Conservation (phyloP, 805 yeast genomes). For the Myxozyma neotropica region DNA sequence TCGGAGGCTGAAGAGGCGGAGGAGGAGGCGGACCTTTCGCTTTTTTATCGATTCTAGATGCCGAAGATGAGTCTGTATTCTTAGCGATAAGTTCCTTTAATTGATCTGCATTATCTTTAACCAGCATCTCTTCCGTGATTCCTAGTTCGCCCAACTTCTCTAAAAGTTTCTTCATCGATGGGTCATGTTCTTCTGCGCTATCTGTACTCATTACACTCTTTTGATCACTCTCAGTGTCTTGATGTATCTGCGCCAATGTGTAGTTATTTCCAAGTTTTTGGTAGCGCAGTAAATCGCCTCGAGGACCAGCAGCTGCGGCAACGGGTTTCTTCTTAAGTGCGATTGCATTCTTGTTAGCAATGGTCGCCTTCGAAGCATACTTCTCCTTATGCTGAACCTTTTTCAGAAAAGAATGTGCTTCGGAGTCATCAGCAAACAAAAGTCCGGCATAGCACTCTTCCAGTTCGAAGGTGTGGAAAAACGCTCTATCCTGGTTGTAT, state of each 20-base stretch:
- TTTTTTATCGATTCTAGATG: constrained; percentile 44
- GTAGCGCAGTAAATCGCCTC: constrained; percentile 50
- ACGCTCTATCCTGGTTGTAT: constrained; percentile 91
- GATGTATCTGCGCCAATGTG: constrained; percentile 45
- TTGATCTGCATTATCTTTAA: constrained; percentile 72
- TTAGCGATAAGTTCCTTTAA: constrained; percentile 74
- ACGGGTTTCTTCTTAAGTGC: constrained; percentile 62
- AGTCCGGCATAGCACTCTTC: constrained; percentile 88
- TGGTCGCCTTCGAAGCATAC: constrained; percentile 83
- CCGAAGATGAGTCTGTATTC: constrained; percentile 69
- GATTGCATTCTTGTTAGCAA: constrained; percentile 83
- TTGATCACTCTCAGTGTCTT: constrained; percentile 21
- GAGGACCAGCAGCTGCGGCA: constrained; percentile 55
- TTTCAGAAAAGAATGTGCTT: constrained; percentile 83
- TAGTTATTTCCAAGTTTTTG: constrained; percentile 32
- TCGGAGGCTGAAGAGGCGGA: constrained; percentile 30
- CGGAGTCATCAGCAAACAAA: constrained; percentile 83
- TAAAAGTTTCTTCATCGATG: constrained; percentile 72
- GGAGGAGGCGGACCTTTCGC: constrained; percentile 35
- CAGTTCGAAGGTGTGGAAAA: constrained; percentile 91
- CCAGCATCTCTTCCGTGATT: constrained; percentile 84
- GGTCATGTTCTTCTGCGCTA: constrained; percentile 50
- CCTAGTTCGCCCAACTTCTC: constrained; percentile 75
- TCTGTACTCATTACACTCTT: constrained; percentile 31
- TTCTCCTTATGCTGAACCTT: constrained; percentile 73